A percentile compares a stretch with the other conserved stretches of the same genome.
Conservation (phyloP, 2,329 filamentous ascomycete species). For the Acephala macrosclerotiorum region DNA sequence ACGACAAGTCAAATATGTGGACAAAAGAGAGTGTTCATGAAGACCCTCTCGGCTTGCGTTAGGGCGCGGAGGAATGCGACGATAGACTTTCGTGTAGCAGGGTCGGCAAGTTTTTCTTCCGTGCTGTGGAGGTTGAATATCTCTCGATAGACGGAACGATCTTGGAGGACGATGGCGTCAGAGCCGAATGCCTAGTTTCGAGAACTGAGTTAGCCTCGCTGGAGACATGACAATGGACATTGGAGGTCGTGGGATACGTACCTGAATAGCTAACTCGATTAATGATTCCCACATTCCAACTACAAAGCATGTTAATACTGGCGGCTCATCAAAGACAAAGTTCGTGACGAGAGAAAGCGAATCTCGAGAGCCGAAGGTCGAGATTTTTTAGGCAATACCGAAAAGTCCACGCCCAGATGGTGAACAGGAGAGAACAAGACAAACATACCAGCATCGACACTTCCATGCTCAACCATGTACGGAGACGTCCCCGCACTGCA, state of each 20-base stretch:
- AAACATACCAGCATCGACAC: constrained; percentile 29
- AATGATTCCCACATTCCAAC: constrained; percentile 14
- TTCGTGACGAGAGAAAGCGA: not conserved
- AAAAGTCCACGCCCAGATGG: too few species aligned
- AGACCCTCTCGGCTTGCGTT: constrained; percentile 21
- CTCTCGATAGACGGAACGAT: constrained; percentile 25
- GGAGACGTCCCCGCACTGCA: constrained; percentile 27
- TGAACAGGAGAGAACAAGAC: not conserved
- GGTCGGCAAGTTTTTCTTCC: constrained; percentile 21
- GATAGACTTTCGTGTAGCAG: constrained; percentile 22
- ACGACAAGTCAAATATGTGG: too few species aligned
- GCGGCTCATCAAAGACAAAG: not conserved
- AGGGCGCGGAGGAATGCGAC: constrained; percentile 27
- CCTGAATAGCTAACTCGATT: constrained; percentile 13
- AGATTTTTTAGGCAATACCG: too few species aligned
- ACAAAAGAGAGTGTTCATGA: constrained; percentile 7
- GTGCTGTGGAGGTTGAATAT: constrained; percentile 27
- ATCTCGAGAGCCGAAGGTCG: not conserved
- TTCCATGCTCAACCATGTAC: constrained; percentile 20
- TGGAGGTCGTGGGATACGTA: not conserved
- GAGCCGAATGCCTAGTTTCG: constrained; percentile 13
- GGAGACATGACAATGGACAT: not conserved
- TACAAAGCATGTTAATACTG: not conserved
- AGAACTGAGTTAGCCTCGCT: not conserved
- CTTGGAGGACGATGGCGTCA: constrained; percentile 21